These are phyloP conservation scores for Neofusicoccum sp. DNA, from an alignment of 2,329 filamentous ascomycete species.

Conservation along the genomic window DNA sequence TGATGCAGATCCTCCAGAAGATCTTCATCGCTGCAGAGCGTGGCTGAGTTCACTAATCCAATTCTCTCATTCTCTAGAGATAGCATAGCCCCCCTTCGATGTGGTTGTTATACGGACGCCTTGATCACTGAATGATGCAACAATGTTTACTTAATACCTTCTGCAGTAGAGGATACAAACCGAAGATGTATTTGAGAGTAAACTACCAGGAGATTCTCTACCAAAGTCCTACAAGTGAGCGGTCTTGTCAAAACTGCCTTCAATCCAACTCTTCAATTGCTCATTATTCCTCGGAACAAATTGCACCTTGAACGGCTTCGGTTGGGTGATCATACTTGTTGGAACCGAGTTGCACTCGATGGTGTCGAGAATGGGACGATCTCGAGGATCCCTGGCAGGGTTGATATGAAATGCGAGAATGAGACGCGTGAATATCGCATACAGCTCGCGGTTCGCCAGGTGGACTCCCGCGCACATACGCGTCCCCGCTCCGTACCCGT, in stretches of 20 bases:
- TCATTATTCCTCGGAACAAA: constrained; percentile 50
- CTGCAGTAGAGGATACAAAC: no score
- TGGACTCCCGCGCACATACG: constrained; percentile 65
- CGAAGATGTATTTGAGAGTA: no score
- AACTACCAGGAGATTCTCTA: no score
- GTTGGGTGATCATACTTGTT: constrained; percentile 60
- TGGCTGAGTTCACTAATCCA: no score
- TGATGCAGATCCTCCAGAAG: no score
- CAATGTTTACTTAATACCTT: no score
- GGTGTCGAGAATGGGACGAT: constrained; percentile 55
- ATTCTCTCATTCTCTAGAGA: no score
- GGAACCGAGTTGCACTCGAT: constrained; percentile 58
- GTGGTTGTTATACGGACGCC: no score
- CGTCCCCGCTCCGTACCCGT: constrained; percentile 61
- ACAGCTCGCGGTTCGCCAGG: constrained; percentile 63
- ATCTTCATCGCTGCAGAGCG: no score
- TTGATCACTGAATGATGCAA: no score
- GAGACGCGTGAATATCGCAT: constrained; percentile 58
- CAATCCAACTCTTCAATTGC: constrained; percentile 53
- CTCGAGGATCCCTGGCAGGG: constrained; percentile 45
- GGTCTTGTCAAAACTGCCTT: constrained; percentile 52
- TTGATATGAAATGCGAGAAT: constrained; percentile 59
- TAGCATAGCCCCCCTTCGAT: no score
- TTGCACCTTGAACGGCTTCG: constrained; percentile 62
- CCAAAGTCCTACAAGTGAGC: constrained; percentile 40